Conservation (phyloP, 768 basidiomycete species). For the Crucibulum laeve region DNA sequence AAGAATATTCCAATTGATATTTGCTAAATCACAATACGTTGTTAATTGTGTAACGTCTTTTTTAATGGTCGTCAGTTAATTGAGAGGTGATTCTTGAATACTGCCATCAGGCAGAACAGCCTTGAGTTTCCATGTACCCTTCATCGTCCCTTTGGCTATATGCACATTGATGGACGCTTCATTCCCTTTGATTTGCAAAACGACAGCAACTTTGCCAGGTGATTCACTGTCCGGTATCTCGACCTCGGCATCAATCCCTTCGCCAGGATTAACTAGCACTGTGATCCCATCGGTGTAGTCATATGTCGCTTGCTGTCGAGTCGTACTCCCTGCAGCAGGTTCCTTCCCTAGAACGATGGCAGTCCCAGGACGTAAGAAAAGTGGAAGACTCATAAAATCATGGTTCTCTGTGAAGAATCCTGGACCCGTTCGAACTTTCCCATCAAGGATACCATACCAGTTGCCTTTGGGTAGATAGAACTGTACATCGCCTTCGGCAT, state of each 20-base stretch:
- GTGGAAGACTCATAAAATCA: conserved; percentile 21
- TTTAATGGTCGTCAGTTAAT: too few relatives aligned
- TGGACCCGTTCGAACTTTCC: conserved; percentile 21
- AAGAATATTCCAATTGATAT: too few relatives aligned
- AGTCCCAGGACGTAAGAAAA: conserved; percentile 22
- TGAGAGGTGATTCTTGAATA: too few relatives aligned
- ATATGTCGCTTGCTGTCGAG: background rate
- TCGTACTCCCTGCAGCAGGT: background rate
- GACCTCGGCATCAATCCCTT: background rate
- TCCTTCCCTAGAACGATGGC: conserved; percentile 16
- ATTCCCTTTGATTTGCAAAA: background rate
- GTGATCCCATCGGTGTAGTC: background rate
- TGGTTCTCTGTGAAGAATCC: conserved; percentile 21
- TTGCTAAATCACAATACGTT: too few relatives aligned
- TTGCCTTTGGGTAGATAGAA: conserved; percentile 24
- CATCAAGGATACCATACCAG: conserved; percentile 25
- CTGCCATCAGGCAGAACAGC: too few relatives aligned
- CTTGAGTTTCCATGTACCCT: background rate
- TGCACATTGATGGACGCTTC: background rate
- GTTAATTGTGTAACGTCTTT: too few relatives aligned
- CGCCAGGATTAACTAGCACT: background rate
- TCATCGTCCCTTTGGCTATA: background rate
- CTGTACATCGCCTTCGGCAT: conserved; percentile 17
- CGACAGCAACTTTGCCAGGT: background rate
- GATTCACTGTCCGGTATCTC: background rate